phyloP scores from a whole-genome alignment of 2,329 filamentous ascomycete genomes.

The Beauveria australis region DNA sequence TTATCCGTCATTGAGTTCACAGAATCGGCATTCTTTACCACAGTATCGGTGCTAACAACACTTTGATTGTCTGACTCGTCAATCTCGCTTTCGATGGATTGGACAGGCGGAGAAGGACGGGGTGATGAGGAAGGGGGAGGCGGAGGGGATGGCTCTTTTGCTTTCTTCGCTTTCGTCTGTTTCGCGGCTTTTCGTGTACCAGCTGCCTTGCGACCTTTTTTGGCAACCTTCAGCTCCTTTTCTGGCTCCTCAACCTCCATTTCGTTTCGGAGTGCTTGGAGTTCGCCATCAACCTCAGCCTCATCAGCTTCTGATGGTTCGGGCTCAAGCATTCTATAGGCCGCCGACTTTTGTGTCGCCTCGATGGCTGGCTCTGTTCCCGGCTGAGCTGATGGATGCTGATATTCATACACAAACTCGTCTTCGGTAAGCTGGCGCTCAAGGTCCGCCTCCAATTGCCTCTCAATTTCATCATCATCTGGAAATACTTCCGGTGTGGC shows the following conservation, averaged over 20 bases:
- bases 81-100: constrained; percentile 4
- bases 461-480: constrained; percentile 58
- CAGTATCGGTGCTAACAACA: constrained; percentile 33
- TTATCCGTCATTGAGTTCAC: background rate
- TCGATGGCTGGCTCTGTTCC: constrained; percentile 20
- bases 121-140: constrained; percentile 18
- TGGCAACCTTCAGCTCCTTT: constrained; percentile 36
- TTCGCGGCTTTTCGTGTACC: constrained; percentile 45
- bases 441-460: constrained; percentile 56
- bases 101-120: constrained; percentile 12
- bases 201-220: constrained; percentile 45
- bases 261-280: constrained; percentile 40
- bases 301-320: constrained; percentile 36
- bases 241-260: constrained; percentile 32
- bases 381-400: constrained; percentile 21
- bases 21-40: constrained; percentile 24
- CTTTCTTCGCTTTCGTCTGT: constrained; percentile 34
- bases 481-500: constrained; percentile 35
- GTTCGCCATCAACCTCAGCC: constrained; percentile 41
- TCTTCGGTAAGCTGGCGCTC: constrained; percentile 47
- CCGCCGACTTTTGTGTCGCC: constrained; percentile 22
- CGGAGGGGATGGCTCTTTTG: constrained; percentile 26
- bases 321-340: constrained; percentile 47
- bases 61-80: constrained; percentile 28
- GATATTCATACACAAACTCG: constrained; percentile 39